phyloP scores from a whole-genome alignment of 129 eudicot genomes.

The Saposhnikovia divaricata region DNA sequence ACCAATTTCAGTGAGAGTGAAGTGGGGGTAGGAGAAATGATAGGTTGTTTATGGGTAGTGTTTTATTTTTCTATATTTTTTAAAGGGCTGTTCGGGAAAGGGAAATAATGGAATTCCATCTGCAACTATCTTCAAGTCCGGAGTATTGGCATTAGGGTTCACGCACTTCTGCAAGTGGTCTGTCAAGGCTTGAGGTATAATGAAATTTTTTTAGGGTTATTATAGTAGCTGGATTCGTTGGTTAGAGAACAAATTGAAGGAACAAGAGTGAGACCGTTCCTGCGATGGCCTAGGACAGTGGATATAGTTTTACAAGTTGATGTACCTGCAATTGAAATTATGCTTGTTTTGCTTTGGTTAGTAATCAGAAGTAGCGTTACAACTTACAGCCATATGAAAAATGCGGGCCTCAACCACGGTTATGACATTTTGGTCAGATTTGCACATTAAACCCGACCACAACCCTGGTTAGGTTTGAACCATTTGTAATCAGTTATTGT shows the following conservation, averaged over 20 bases:
- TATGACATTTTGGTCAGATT: no score
- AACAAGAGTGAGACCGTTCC: neutral
- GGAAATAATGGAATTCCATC: slow-evolving; percentile 43
- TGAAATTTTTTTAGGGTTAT: neutral
- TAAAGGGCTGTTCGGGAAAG: slow-evolving; percentile 35
- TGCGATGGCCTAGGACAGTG: neutral
- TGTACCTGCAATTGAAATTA: neutral
- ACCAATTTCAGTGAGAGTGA: neutral
- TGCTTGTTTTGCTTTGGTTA: neutral
- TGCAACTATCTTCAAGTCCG: slow-evolving; percentile 33
- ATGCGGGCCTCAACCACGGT: no score
- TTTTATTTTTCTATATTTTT: slow-evolving; percentile 32
- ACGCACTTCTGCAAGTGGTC: slow-evolving; percentile 20
- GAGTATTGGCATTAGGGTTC: slow-evolving; percentile 27
- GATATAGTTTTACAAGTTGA: neutral
- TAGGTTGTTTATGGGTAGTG: slow-evolving; percentile 24
- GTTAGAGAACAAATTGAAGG: neutral
- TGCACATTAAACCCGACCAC: no score
- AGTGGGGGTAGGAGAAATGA: slow-evolving; percentile 22
- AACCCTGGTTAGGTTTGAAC: no score
- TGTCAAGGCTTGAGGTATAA: neutral
- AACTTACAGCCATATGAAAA: no score
- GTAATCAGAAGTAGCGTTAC: neutral
- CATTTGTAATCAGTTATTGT: no score
- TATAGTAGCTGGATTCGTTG: neutral